These are phyloP conservation scores for Saccharomycopsis vini DNA, from an alignment of 805 yeast species.

Conservation along the genomic window DNA sequence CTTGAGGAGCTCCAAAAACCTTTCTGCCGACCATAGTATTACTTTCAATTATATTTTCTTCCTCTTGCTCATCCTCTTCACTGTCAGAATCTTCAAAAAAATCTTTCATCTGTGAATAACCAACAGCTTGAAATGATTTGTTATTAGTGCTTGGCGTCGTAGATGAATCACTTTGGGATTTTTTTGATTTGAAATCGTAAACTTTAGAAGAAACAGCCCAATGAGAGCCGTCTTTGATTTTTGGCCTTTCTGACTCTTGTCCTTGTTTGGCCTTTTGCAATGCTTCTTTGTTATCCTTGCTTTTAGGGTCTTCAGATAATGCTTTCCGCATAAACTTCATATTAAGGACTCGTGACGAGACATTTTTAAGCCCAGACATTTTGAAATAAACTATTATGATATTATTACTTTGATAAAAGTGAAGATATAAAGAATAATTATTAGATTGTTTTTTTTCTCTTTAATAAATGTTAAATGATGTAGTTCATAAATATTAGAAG, in stretches of 20 bases:
- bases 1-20: not conserved
- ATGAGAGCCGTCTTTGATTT: not conserved
- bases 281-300: constrained; percentile 1
- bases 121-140: constrained; percentile 4
- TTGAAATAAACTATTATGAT: too few relatives aligned
- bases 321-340: constrained; percentile 20
- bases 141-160: too few relatives aligned
- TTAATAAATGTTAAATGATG: too few relatives aligned
- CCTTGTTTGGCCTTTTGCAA: constrained; percentile 1
- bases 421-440: too few relatives aligned
- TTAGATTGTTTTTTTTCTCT: too few relatives aligned
- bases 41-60: not conserved
- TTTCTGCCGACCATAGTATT: not conserved
- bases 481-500: too few relatives aligned
- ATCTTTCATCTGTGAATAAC: constrained; percentile 14
- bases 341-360: constrained; percentile 17
- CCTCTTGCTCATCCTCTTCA: not conserved
- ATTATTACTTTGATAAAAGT: too few relatives aligned
- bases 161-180: not conserved
- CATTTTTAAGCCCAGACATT: constrained; percentile 12
- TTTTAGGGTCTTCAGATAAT: not conserved
- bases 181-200: not conserved
- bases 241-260: constrained; percentile 1
- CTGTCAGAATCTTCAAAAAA: constrained; percentile 9
- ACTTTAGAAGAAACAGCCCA: constrained; percentile 9